Conservation (phyloP, 805 yeast genomes). For the Hyphopichia homilentoma region DNA sequence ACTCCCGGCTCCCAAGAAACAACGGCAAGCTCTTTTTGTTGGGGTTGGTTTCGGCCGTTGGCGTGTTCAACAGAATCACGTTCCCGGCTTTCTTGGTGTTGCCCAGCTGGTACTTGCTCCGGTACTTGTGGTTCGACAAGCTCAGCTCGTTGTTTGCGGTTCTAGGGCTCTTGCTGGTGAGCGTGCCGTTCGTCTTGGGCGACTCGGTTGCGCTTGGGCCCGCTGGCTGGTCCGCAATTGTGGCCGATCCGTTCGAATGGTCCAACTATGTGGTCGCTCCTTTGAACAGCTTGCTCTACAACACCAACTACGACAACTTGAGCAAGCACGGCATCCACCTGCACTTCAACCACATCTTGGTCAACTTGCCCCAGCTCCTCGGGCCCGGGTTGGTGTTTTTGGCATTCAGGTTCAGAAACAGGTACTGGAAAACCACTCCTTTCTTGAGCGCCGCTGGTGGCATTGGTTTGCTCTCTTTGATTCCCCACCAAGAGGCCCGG, state of each 20-base stretch:
- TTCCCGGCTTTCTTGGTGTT: conserved; percentile 70
- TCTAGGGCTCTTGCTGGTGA: conserved; percentile 30
- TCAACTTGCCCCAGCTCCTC: conserved; percentile 74
- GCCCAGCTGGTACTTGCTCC: conserved; percentile 51
- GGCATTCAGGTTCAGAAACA: conserved; percentile 29
- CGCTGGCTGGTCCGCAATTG: conserved; percentile 6
- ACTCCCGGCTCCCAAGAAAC: too few species aligned
- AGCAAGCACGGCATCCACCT: conserved; percentile 82
- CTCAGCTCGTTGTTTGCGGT: conserved; percentile 26
- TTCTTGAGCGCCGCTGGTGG: conserved; percentile 63
- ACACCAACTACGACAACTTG: conserved; percentile 55
- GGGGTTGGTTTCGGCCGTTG: conserved; percentile 57
- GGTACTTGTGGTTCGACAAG: conserved; percentile 37
- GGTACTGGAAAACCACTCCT: conserved; percentile 50
- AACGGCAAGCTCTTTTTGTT: conserved; percentile 17
- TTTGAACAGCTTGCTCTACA: conserved; percentile 71
- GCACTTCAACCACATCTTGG: conserved; percentile 63
- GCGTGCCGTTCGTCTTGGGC: conserved; percentile 36
- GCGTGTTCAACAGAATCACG: conserved; percentile 81
- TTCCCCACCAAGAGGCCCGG: conserved; percentile 94
- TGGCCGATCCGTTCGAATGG: conserved; percentile 9
- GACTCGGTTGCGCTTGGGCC: conserved; percentile 53
- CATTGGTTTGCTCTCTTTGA: conserved; percentile 52
- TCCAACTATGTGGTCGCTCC: conserved; percentile 60
- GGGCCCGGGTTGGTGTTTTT: conserved; percentile 69